Evolutionary conservation across 345 rosid species (phyloP), one percentile per base, ranked within the genome.

Genomic region (Heritiera fomes): DNA sequence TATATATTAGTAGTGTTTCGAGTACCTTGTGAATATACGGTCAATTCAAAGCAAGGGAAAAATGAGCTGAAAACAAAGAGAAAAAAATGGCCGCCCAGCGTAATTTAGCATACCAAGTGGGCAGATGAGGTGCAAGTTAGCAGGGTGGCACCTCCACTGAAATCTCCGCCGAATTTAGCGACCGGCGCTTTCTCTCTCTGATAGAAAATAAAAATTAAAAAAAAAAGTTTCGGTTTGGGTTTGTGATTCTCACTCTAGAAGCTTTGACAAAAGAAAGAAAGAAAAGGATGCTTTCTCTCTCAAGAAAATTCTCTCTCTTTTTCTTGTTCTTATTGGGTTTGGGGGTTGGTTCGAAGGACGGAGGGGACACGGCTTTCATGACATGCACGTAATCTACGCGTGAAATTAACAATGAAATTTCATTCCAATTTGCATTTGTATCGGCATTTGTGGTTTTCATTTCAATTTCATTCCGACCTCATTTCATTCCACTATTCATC

Each of bases 391-490:
- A 75, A 78, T 58, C 68, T 61, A 76, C 80, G 85, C 90, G 86
- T 85, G 84, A 87, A 89, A 83, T 84, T 86, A 78, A 53, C 8
- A 75, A 74, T 30, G 60, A 28, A 60, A 71, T 78, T 78, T 75
- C 40, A 69, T 67, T 78, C 75, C 65, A 53, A 87, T 82, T 81
- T 87, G 89, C 80, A 87, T 41, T 41, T 41, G 43, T 1, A 34
- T 34, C 38, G 1, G 38, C 6, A 13, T 13, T 52, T 52, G 5
- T 18, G 56, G 18, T 13, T 20, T 77, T 84, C 77, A 90, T 87
- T 86, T 90, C 80, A 84, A 86, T 88, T 85, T 89, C 85, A 90
- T 93, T 90, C 97, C 98, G 98, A 90, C 99, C 82, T 77, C 88
- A 88, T 91, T 92, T 88, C 78, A 80, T 1, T 34, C 38, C 28